Evolutionary conservation across 352 stramenopile species (phyloP).

Genomic region (Globisporangium irregulare): DNA sequence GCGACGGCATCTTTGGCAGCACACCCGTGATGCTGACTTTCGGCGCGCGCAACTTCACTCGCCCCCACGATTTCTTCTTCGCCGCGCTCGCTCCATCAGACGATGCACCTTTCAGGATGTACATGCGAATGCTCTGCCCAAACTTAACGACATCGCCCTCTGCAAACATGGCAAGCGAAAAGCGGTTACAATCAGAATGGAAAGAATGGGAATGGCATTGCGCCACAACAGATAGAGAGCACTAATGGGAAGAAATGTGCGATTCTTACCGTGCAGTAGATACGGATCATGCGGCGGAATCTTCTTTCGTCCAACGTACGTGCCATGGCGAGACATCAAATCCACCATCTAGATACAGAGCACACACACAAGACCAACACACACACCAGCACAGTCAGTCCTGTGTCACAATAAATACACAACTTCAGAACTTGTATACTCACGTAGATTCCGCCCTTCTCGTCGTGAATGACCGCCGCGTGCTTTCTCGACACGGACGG

Average conservation of each 20-base stretch:
- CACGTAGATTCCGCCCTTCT: slow-evolving; percentile 81
- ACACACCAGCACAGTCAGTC: neutral
- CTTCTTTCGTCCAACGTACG: slow-evolving; percentile 81
- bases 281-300: slow-evolving; percentile 82
- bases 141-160: slow-evolving; percentile 87
- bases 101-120: slow-evolving; percentile 74
- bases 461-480: slow-evolving; percentile 81
- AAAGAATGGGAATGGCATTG: neutral
- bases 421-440: slow-evolving; percentile 15
- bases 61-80: slow-evolving; percentile 82
- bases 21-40: slow-evolving; percentile 70
- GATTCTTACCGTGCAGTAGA: slow-evolving; percentile 64
- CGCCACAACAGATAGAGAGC: neutral
- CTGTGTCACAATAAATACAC: neutral
- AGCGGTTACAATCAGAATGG: neutral
- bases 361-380: neutral
- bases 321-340: slow-evolving; percentile 87
- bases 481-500: slow-evolving; percentile 86
- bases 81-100: slow-evolving; percentile 56
- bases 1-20: slow-evolving; percentile 61
- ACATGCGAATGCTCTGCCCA: slow-evolving; percentile 83
- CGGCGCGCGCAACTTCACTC: slow-evolving; percentile 69
- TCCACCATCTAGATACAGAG: slow-evolving; percentile 65
- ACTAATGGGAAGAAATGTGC: neutral
- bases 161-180: slow-evolving; percentile 15